Base-by-base conservation (phyloP, 2,329 filamentous ascomycete genomes). In the Fusarium solani-melongenae region DNA sequence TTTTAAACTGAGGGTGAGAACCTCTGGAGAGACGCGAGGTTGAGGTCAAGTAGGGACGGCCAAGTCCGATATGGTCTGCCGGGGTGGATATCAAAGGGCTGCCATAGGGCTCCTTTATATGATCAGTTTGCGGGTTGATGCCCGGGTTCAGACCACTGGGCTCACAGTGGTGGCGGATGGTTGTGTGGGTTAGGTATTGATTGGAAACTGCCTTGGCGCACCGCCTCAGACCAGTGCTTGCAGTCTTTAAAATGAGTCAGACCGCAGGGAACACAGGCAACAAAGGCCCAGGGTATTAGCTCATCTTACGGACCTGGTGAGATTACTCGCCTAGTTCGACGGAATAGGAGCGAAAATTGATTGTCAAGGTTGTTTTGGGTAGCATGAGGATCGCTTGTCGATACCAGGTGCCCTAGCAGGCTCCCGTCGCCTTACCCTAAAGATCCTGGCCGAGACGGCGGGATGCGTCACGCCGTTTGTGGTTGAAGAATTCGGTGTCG, bases 181-280 rank as follows among this genome's bases (percentile, higher is more conserved):
- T 44, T 65, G 72, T 66, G 71, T 51, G 46, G 67, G 64, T 62
- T 60, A 70, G 34, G 49, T 41, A 69, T 33, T 41, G 24, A 15
- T 29, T 24, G 55, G 66, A 78, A 78, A 77, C 69, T 78, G 76
- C 76, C 76, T 76, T 69, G 64, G 38, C 31, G 76, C 74, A 78
- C 76, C 76, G 76, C 76, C 76, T 74, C 76, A 76, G 61, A 49
- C 44, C 29, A 24, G 36, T 38, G 34, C 33, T 65, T 53, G 46
- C 27, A 15, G 44, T 38, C 56, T 57, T n/a, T 36, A 41, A 22
- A 31, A 65, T 77, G 76, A 77, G 70, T 77, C 73, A 76, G 73
- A 70, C 72, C 71, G 65, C 29, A 61, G 44, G 46, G 38, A 44
- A 56, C 29, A 56, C 39, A 51, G 27, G 46, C 46, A 29, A 49